Conservation (phyloP, 176 grass and related monocot genomes). For the Dactylis glomerata region DNA sequence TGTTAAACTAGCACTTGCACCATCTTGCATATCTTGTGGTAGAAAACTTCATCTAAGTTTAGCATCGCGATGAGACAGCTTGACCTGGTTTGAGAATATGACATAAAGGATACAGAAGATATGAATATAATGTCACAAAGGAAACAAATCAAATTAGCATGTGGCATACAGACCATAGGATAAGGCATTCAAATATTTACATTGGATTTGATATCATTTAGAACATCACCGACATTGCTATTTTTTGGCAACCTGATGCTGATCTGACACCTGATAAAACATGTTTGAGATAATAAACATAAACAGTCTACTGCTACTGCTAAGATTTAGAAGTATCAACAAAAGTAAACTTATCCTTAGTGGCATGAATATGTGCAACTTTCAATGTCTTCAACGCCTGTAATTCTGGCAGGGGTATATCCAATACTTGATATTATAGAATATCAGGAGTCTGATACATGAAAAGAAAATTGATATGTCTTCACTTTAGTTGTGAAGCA, state of each 20-base stretch:
- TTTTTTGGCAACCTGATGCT: slow-evolving; percentile 96
- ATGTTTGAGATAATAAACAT: slow-evolving; percentile 4
- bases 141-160: neutral
- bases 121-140: slow-evolving; percentile 19
- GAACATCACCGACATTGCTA: slow-evolving; percentile 88
- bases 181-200: slow-evolving; percentile 31
- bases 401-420: slow-evolving; percentile 96
- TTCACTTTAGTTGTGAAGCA: neutral
- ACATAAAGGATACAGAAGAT: slow-evolving; percentile 2
- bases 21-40: slow-evolving; percentile 99
- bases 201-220: slow-evolving; percentile 86
- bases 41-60: slow-evolving; percentile 95
- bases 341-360: slow-evolving; percentile 79
- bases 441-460: slow-evolving; percentile 89
- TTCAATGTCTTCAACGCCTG: slow-evolving; percentile 94
- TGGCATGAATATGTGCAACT: slow-evolving; percentile 83
- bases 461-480: slow-evolving; percentile 23
- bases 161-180: slow-evolving; percentile 13
- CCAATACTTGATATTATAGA: slow-evolving; percentile 96
- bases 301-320: neutral
- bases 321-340: neutral
- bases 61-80: slow-evolving; percentile 69
- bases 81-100: slow-evolving; percentile 56
- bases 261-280: slow-evolving; percentile 71
- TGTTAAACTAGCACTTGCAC: slow-evolving; percentile 19